These are phyloP conservation scores for Caloboletus inedulis DNA, from an alignment of 1,284 basidiomycete genomes.

Conservation along the genomic window DNA sequence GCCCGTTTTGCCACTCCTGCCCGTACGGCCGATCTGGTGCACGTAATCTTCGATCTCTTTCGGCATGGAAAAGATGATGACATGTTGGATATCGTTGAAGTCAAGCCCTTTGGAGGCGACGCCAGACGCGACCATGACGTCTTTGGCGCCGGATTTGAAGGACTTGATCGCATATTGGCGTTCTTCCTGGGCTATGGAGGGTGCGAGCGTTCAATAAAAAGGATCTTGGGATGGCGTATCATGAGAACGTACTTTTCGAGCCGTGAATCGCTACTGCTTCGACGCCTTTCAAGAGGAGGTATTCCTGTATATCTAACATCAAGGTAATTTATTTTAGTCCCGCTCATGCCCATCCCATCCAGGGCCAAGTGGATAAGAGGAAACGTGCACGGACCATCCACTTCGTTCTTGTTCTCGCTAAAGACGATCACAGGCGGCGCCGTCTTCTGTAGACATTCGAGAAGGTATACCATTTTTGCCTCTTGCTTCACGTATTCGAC, in stretches of 20 bases:
- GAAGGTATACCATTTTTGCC: constrained; percentile 98
- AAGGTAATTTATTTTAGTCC: neutral
- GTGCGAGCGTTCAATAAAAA: neutral
- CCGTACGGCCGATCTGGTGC: constrained; percentile 98
- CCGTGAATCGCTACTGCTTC: constrained; percentile 99
- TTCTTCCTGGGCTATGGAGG: constrained; percentile 84
- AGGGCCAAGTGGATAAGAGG: neutral
- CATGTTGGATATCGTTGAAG: constrained; percentile 97
- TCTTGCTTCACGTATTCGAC: constrained; percentile 99
- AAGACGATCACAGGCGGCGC: constrained; percentile 98
- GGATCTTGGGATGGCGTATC: neutral
- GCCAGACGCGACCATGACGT: constrained; percentile 98
- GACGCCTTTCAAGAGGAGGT: constrained; percentile 92
- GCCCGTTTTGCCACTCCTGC: constrained; percentile 95
- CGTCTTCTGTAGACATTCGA: constrained; percentile 98
- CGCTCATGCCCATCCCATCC: neutral
- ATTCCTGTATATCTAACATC: constrained; percentile 90
- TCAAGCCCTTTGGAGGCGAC: constrained; percentile 98
- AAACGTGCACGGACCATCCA: constrained; percentile 68
- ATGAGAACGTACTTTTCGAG: constrained; percentile 71
- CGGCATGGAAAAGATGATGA: constrained; percentile 98
- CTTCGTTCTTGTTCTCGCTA: constrained; percentile 99
- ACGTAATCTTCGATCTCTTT: constrained; percentile 99
- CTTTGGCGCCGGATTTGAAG: constrained; percentile 95
- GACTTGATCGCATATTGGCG: constrained; percentile 98